A percentile compares a stretch with the other conserved stretches of the same genome.
Evolutionary conservation across 2,329 filamentous ascomycete species (phyloP).

Genomic region (Decorospora gaudefroyi): DNA sequence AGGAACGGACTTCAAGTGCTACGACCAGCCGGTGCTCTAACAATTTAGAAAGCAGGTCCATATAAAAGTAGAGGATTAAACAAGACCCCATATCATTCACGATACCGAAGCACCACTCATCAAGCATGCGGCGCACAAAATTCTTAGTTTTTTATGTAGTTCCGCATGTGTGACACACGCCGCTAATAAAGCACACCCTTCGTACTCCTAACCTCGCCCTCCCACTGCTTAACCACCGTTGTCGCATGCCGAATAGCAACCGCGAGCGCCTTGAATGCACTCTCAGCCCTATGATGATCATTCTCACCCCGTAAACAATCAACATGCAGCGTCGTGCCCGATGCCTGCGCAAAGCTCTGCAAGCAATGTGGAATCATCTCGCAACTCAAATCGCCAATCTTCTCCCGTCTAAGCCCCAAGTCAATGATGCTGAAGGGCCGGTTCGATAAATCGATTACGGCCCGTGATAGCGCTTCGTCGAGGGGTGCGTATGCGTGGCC

Average conservation of each 20-base stretch:
- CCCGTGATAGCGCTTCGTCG: constrained; percentile 91
- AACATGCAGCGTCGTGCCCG: constrained; percentile 91
- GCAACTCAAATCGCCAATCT: constrained; percentile 82
- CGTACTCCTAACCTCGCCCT: constrained; percentile 92
- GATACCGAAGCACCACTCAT: too few species aligned
- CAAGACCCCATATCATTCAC: too few species aligned
- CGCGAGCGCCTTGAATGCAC: constrained; percentile 94
- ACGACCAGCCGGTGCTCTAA: too few species aligned
- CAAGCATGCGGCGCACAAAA: too few species aligned
- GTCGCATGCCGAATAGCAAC: constrained; percentile 82
- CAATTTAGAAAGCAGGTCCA: too few species aligned
- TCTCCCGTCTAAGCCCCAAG: constrained; percentile 84
- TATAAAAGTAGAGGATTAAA: too few species aligned
- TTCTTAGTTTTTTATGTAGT: too few species aligned
- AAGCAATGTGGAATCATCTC: constrained; percentile 98
- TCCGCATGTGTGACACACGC: too few species aligned
- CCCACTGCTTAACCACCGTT: constrained; percentile 72
- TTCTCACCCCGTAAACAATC: constrained; percentile 89
- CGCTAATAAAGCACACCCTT: constrained; percentile 77
- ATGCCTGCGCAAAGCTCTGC: constrained; percentile 89
- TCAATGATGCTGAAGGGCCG: constrained; percentile 84
- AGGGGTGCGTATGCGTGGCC: constrained; percentile 90
- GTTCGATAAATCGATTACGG: constrained; percentile 93
- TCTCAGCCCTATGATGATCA: constrained; percentile 95
- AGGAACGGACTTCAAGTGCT: too few species aligned